Conservation (phyloP, 345 rosid genomes). For the Angophora floribunda region DNA sequence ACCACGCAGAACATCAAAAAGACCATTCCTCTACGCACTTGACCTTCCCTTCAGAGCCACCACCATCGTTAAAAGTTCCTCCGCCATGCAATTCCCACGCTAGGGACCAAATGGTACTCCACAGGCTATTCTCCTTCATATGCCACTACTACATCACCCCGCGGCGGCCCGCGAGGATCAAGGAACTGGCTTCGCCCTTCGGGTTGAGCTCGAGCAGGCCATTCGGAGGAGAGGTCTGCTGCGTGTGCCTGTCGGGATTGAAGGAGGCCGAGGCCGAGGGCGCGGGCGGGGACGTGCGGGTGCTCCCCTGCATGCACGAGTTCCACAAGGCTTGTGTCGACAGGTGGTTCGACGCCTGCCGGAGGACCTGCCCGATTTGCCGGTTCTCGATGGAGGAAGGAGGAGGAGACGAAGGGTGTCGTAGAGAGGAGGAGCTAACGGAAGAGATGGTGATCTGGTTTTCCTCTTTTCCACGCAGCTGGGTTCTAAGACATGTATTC, state of each 20-base stretch:
- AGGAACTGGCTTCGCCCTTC: neutral
- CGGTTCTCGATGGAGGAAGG: constrained; percentile 35
- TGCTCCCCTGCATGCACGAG: constrained; percentile 60
- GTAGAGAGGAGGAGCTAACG: constrained; percentile 19
- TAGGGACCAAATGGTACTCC: constrained; percentile 15
- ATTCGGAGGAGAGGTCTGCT: constrained; percentile 32
- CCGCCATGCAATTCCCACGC: neutral
- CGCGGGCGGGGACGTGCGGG: constrained; percentile 2
- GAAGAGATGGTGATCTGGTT: constrained; percentile 32
- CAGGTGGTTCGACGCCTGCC: constrained; percentile 47
- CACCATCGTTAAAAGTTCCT: neutral
- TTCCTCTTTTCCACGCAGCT: constrained; percentile 34
- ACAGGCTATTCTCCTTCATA: constrained; percentile 13
- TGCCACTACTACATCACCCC: constrained; percentile 1
- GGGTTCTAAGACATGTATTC: constrained; percentile 6
- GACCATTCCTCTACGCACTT: neutral
- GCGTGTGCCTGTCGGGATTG: constrained; percentile 59
- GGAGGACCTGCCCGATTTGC: constrained; percentile 70
- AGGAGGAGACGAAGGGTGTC: neutral
- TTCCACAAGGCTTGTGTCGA: constrained; percentile 63
- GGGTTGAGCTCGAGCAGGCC: neutral
- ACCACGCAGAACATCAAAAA: constrained; percentile 16
- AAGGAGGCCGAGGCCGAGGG: neutral
- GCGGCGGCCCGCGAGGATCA: constrained; percentile 5
- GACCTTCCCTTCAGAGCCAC: neutral